A percentile compares a stretch with the other conserved stretches of the same genome.
These are phyloP conservation scores for Lichtheimia corymbifera DNA, from an alignment of 371 early-diverging fungal species.

Conservation along the genomic window DNA sequence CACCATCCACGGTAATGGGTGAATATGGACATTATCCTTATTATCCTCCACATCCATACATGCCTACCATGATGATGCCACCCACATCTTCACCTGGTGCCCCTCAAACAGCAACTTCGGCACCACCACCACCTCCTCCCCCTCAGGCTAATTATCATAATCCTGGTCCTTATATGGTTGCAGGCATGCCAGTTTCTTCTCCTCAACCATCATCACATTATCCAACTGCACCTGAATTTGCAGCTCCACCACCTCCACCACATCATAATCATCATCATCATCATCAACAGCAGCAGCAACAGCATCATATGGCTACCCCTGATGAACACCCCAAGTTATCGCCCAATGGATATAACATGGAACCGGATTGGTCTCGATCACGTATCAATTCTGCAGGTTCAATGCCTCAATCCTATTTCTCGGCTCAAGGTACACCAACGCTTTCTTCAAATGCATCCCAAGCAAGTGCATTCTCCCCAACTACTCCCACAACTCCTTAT, in stretches of 20 bases:
- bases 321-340: too few species aligned
- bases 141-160: not conserved
- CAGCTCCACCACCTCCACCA: conserved; percentile 4
- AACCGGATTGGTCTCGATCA: conserved; percentile 6
- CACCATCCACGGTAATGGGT: not conserved
- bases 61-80: conserved; percentile 9
- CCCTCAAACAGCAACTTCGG: not conserved
- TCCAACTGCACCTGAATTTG: not conserved
- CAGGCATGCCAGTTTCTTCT: conserved; percentile 1
- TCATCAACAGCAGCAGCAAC: not conserved
- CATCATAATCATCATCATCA: conserved; percentile 1
- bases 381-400: conserved; percentile 16
- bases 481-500: conserved; percentile 22
- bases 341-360: not conserved
- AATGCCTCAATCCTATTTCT: conserved; percentile 14
- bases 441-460: conserved; percentile 20
- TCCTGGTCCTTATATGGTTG: conserved; percentile 1
- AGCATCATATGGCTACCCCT: too few species aligned
- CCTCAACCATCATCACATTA: not conserved
- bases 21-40: conserved; percentile 5
- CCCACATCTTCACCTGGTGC: not conserved
- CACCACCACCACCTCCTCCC: not conserved
- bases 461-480: conserved; percentile 23
- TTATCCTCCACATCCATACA: conserved; percentile 1
- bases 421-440: conserved; percentile 12